Evolutionary conservation across 2,329 filamentous ascomycete species (phyloP).

Genomic region (Fusarium sp.): DNA sequence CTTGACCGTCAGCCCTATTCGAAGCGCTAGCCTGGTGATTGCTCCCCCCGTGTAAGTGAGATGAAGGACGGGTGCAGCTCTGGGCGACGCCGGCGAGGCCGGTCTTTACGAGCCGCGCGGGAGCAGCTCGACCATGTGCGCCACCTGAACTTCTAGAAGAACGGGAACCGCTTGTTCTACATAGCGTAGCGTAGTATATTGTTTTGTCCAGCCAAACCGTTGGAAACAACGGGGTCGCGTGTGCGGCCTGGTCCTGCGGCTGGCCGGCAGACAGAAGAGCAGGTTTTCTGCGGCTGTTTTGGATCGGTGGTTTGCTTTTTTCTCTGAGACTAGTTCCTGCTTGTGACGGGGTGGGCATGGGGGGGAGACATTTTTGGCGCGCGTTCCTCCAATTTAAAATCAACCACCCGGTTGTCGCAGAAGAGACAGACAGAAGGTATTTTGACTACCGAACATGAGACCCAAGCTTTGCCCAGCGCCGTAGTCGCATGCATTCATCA

Average conservation of each 20-base stretch:
- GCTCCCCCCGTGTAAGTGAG: slow-evolving; percentile 11
- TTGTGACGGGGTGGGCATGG: slow-evolving; percentile 28
- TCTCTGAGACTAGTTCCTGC: not conserved
- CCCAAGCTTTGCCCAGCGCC: slow-evolving; percentile 1
- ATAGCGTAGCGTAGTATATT: not conserved
- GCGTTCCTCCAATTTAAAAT: slow-evolving; percentile 38
- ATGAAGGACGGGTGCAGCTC: slow-evolving; percentile 26
- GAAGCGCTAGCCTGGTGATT: slow-evolving; percentile 4
- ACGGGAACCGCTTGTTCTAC: slow-evolving; percentile 9
- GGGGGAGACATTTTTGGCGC: slow-evolving; percentile 15
- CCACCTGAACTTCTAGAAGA: slow-evolving; percentile 36
- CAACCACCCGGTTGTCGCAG: slow-evolving; percentile 14
- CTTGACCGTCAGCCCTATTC: slow-evolving; percentile 28
- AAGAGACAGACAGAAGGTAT: not conserved
- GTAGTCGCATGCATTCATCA: not conserved
- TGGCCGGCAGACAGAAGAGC: slow-evolving; percentile 1
- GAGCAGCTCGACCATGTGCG: slow-evolving; percentile 1
- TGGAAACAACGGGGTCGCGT: slow-evolving; percentile 14
- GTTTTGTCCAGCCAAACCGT: not conserved
- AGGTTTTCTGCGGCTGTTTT: slow-evolving; percentile 19
- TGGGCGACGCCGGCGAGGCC: slow-evolving; percentile 10
- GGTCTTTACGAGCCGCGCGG: slow-evolving; percentile 15
- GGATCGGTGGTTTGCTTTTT: slow-evolving; percentile 21
- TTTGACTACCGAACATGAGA: slow-evolving; percentile 18
- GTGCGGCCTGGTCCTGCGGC: not conserved